phyloP scores from a whole-genome alignment of 108 stramenopile genomes.

The Discostella pseudostelligera region DNA sequence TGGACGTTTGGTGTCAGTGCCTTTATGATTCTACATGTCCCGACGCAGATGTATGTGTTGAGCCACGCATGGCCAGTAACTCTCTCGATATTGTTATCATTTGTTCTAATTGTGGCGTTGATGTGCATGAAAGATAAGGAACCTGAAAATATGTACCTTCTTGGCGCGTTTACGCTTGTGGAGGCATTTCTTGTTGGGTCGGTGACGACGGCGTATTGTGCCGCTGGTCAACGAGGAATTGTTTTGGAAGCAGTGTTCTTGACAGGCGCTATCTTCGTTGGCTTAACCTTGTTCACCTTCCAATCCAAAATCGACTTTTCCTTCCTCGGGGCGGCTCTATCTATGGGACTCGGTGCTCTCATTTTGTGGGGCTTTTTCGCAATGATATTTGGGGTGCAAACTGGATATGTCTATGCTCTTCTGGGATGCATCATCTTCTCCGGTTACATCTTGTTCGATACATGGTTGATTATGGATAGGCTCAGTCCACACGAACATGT shows the following conservation, averaged over 20 bases:
- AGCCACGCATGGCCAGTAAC: conserved; percentile 34
- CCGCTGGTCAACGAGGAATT: conserved; percentile 22
- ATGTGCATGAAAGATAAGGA: conserved; percentile 47
- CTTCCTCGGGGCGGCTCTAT: conserved; percentile 48
- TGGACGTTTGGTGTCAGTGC: conserved; percentile 26
- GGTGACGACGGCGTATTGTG: conserved; percentile 42
- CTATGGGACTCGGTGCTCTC: conserved; percentile 42
- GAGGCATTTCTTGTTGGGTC: conserved; percentile 49
- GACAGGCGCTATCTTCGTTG: conserved; percentile 45
- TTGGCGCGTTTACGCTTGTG: conserved; percentile 39
- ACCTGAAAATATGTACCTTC: conserved; percentile 38
- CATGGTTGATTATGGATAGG: conserved; percentile 48
- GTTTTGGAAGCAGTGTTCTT: conserved; percentile 50
- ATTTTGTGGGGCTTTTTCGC: conserved; percentile 54
- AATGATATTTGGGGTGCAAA: conserved; percentile 41
- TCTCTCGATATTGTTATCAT: conserved; percentile 20
- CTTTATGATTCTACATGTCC: conserved; percentile 38
- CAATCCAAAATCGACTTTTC: conserved; percentile 48
- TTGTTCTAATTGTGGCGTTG: conserved; percentile 33
- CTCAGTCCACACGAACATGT: conserved; percentile 52
- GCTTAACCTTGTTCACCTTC: conserved; percentile 46
- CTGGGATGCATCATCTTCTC: conserved; percentile 45
- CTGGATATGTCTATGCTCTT: conserved; percentile 49
- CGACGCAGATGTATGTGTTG: conserved; percentile 44
- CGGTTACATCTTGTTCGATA: conserved; percentile 51